Percentiles rank a stretch among this genome's conserved stretches.
phyloP scores from a whole-genome alignment of 1,139 yeast genomes.

The Magnusiomyces tetraspermus region DNA sequence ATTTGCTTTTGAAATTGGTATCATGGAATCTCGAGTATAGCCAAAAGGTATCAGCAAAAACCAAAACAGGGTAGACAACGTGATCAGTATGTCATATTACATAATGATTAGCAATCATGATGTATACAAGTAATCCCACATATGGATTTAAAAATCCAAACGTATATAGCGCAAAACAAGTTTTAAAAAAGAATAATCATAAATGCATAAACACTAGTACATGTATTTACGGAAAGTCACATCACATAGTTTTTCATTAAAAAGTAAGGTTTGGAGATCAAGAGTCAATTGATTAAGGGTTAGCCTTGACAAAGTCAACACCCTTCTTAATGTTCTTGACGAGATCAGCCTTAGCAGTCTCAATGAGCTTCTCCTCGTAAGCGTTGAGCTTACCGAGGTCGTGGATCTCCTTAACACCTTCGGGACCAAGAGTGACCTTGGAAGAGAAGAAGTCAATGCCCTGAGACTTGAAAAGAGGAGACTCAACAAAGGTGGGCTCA shows the following conservation, averaged over 20 bases:
- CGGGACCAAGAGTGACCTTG: conserved; percentile 78
- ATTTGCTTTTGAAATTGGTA: too few species aligned
- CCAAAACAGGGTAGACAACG: too few species aligned
- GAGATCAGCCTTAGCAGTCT: conserved; percentile 35
- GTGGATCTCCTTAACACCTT: conserved; percentile 77
- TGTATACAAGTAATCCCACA: too few species aligned
- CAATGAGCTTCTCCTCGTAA: conserved; percentile 65
- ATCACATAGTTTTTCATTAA: conserved; percentile 1
- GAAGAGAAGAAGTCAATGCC: conserved; percentile 91
- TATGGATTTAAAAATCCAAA: too few species aligned
- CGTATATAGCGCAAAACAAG: too few species aligned
- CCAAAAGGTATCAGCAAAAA: too few species aligned
- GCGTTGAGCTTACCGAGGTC: conserved; percentile 70
- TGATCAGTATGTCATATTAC: too few species aligned
- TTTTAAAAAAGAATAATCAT: neutral
- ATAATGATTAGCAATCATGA: too few species aligned
- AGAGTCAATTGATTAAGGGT: conserved; percentile 29
- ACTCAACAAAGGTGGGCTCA: conserved; percentile 54
- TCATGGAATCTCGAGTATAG: too few species aligned
- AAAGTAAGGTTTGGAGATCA: neutral
- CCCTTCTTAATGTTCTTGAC: conserved; percentile 66
- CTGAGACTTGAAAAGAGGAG: conserved; percentile 73
- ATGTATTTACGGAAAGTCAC: conserved; percentile 6
- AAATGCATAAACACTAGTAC: neutral
- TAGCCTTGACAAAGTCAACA: conserved; percentile 42